Percentiles rank a stretch among this genome's conserved stretches.
These are phyloP conservation scores for Zea luxurians DNA, from an alignment of 176 grass and related monocot genomes.

Conservation along the genomic window DNA sequence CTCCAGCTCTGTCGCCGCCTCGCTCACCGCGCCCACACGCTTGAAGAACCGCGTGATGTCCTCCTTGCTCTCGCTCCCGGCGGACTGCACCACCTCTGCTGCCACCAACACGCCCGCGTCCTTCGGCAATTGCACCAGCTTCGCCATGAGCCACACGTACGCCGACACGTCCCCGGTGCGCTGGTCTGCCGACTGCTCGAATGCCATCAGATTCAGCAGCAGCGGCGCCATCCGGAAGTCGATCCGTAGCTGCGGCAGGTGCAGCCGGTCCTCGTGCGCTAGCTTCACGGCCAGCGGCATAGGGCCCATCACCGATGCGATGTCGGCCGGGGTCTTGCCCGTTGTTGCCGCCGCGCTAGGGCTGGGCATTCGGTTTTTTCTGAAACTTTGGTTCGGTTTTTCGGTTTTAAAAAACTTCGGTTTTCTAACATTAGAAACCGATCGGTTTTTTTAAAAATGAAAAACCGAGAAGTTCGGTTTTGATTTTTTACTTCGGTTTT, in stretches of 20 bases:
- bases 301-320: neutral
- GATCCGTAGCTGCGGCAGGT: neutral
- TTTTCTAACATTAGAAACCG: too few relatives aligned
- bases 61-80: constrained; percentile 27
- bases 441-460: too few relatives aligned
- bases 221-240: too few relatives aligned
- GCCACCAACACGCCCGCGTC: constrained; percentile 43
- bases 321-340: neutral
- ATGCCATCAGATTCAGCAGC: neutral
- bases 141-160: constrained; percentile 58
- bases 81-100: constrained; percentile 45
- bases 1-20: neutral
- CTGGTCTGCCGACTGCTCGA: neutral
- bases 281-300: neutral
- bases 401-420: too few relatives aligned
- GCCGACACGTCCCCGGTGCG: constrained; percentile 36
- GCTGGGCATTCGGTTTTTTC: too few relatives aligned
- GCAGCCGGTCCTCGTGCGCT: neutral
- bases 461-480: too few relatives aligned
- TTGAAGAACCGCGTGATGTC: neutral
- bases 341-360: neutral
- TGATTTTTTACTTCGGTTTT: too few relatives aligned
- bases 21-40: neutral
- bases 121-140: constrained; percentile 48
- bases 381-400: too few relatives aligned